A percentile compares a stretch with the other conserved stretches of the same genome.
Evolutionary conservation across 2,329 filamentous ascomycete genomes (phyloP).

Genomic region (Colletotrichum caudatum): DNA sequence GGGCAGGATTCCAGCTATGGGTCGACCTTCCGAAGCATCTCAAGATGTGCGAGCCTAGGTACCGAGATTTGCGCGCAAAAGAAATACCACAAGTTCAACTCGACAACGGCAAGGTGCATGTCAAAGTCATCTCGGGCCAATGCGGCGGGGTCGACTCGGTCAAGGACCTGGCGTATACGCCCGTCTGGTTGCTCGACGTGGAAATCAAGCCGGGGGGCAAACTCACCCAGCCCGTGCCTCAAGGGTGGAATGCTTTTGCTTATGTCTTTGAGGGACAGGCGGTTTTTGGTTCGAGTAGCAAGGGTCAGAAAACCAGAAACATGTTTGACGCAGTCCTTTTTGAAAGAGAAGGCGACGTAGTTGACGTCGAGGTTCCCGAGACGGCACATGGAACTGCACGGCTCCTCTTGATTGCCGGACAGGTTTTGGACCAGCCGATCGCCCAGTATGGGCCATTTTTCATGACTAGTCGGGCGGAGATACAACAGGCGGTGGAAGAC

Average conservation of each 20-base stretch:
- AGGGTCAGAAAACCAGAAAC: conserved; percentile 62
- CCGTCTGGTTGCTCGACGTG: conserved; percentile 92
- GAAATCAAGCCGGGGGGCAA: conserved; percentile 82
- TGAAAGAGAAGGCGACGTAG: conserved; percentile 78
- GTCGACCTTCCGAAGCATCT: conserved; percentile 86
- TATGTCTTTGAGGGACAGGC: conserved; percentile 83
- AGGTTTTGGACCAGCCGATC: conserved; percentile 81
- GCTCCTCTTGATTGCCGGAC: conserved; percentile 80
- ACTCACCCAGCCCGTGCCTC: conserved; percentile 79
- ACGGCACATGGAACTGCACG: conserved; percentile 69
- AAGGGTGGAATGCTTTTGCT: conserved; percentile 89
- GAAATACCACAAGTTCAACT: conserved; percentile 82
- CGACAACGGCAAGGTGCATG: conserved; percentile 78
- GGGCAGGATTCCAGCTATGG: conserved; percentile 94
- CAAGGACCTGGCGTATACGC: conserved; percentile 92
- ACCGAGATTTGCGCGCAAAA: conserved; percentile 81
- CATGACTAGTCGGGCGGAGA: conserved; percentile 75
- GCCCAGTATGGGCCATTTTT: conserved; percentile 90
- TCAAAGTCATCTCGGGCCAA: conserved; percentile 92
- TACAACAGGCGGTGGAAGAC: conserved; percentile 81
- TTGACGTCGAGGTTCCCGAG: conserved; percentile 76
- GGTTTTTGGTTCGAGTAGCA: conserved; percentile 61
- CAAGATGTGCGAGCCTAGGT: conserved; percentile 91
- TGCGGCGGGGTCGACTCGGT: conserved; percentile 87
- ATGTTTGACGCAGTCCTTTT: conserved; percentile 92